Evolutionary conservation across 306 rosid species (phyloP).

Genomic region (Castanopsis chinensis): DNA sequence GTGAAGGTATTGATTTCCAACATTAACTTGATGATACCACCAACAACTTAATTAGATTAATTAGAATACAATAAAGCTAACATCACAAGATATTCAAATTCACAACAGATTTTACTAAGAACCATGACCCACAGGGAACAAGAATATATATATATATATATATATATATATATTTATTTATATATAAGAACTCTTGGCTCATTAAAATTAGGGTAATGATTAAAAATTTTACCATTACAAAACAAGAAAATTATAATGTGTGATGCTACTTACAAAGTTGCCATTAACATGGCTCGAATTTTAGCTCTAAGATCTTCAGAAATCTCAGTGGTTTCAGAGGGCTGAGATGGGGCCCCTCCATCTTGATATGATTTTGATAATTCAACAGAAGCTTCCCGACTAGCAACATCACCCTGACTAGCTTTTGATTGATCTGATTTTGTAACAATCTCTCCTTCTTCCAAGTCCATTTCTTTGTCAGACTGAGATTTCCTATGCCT

Average conservation of each 20-base stretch:
- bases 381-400: slow-evolving; percentile 60
- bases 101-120: too few species aligned
- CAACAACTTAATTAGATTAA: too few species aligned
- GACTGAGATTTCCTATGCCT: slow-evolving; percentile 32
- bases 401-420: slow-evolving; percentile 35
- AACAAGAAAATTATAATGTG: background rate
- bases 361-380: slow-evolving; percentile 24
- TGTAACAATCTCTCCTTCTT: slow-evolving; percentile 65
- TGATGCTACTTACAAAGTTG: slow-evolving; percentile 40
- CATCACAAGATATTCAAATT: too few species aligned
- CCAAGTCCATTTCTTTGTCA: slow-evolving; percentile 43
- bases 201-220: too few species aligned
- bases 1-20: too few species aligned
- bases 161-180: too few species aligned
- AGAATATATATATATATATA: too few species aligned
- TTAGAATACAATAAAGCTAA: too few species aligned
- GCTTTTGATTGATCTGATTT: slow-evolving; percentile 44
- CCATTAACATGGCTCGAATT: slow-evolving; percentile 83
- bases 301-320: slow-evolving; percentile 86
- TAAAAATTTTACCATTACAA: background rate
- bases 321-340: slow-evolving; percentile 49
- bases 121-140: too few species aligned
- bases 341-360: slow-evolving; percentile 48
- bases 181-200: too few species aligned
- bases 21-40: too few species aligned